These are phyloP conservation scores for Phaeomoniella chlamydospora DNA, from an alignment of 2,329 filamentous ascomycete species.

Conservation along the genomic window DNA sequence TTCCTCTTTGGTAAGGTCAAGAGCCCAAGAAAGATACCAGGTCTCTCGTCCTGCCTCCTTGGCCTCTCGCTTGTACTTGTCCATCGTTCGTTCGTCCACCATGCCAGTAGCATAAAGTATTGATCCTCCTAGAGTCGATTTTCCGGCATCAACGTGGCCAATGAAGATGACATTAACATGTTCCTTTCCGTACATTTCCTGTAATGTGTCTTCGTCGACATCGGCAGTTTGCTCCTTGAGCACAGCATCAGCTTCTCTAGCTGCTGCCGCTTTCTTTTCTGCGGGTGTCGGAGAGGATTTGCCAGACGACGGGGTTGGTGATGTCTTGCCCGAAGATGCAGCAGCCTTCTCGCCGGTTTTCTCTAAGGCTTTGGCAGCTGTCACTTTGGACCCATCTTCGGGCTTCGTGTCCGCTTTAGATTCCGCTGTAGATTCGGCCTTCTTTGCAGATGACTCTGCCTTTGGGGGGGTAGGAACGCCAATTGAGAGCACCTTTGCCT, in stretches of 20 bases:
- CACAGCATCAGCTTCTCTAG: constrained; percentile 66
- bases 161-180: constrained; percentile 94
- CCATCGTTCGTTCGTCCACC: constrained; percentile 98
- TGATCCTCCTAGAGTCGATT: constrained; percentile 87
- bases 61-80: constrained; percentile 94
- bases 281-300: constrained; percentile 60
- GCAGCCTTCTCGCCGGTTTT: constrained; percentile 58
- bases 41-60: constrained; percentile 94
- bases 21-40: constrained; percentile 97
- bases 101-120: constrained; percentile 91
- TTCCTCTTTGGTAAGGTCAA: constrained; percentile 95
- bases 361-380: constrained; percentile 78
- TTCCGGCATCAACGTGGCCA: constrained; percentile 95
- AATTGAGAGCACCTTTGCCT: constrained; percentile 61
- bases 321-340: constrained; percentile 48
- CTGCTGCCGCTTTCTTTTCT: constrained; percentile 42
- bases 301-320: constrained; percentile 69
- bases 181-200: constrained; percentile 85
- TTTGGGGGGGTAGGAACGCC: constrained; percentile 33
- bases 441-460: constrained; percentile 37
- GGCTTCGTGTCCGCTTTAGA: constrained; percentile 31
- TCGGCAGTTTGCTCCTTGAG: constrained; percentile 67
- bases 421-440: constrained; percentile 36
- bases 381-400: constrained; percentile 65
- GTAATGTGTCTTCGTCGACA: constrained; percentile 70